These are phyloP conservation scores for Rutstroemia sp. DNA, from an alignment of 2,329 filamentous ascomycete species.

Conservation along the genomic window DNA sequence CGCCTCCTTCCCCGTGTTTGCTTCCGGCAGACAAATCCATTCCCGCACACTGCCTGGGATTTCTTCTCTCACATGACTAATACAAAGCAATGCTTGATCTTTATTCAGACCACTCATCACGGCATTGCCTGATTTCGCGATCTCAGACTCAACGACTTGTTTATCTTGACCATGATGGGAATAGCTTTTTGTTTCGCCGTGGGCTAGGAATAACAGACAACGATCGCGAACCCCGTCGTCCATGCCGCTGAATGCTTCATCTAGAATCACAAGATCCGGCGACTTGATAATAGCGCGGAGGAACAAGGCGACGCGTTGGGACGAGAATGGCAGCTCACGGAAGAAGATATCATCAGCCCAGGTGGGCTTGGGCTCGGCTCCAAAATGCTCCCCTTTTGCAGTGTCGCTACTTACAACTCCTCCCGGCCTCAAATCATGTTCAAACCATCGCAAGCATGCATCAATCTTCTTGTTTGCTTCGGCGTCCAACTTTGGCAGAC, in stretches of 20 bases:
- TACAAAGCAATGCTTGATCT: constrained; percentile 79
- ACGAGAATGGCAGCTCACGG: constrained; percentile 68
- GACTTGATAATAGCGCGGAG: constrained; percentile 73
- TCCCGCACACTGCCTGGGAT: constrained; percentile 76
- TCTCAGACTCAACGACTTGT: constrained; percentile 39
- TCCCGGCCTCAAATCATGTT: constrained; percentile 57
- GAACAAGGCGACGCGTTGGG: constrained; percentile 80
- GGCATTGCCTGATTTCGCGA: constrained; percentile 37
- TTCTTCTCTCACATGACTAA: constrained; percentile 86
- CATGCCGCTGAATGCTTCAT: constrained; percentile 85
- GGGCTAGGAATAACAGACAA: constrained; percentile 71
- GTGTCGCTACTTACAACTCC: constrained; percentile 15
- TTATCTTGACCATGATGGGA: constrained; percentile 1
- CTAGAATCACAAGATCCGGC: constrained; percentile 74
- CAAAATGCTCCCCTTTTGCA: constrained; percentile 26
- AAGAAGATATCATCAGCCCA: constrained; percentile 67
- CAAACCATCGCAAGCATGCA: constrained; percentile 69
- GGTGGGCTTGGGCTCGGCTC: constrained; percentile 26
- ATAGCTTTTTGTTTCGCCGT: constrained; percentile 47
- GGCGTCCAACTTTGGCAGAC: constrained; percentile 56
- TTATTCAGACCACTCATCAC: constrained; percentile 55
- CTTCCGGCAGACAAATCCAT: constrained; percentile 80
- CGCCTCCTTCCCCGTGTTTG: constrained; percentile 52
- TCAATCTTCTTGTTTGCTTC: constrained; percentile 55
- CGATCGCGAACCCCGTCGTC: constrained; percentile 76